phyloP scores from a whole-genome alignment of 306 rosid genomes.

The Amphicarpaea edgeworthii region DNA sequence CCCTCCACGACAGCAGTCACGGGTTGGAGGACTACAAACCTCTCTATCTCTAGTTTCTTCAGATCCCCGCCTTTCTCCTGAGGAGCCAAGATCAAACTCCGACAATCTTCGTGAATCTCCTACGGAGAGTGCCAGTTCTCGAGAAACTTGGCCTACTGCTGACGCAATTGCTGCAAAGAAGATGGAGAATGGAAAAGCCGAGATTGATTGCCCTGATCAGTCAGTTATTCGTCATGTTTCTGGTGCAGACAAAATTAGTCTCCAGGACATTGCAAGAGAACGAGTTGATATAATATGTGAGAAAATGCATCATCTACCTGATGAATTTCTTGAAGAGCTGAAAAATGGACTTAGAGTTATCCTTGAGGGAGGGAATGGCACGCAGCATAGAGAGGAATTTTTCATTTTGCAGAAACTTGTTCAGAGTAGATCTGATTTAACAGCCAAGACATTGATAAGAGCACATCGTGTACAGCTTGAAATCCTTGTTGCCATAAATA shows the following conservation, averaged over 20 bases:
- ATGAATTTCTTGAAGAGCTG: conserved; percentile 80
- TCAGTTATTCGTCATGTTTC: conserved; percentile 87
- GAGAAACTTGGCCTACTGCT: conserved; percentile 85
- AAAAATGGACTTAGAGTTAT: conserved; percentile 78
- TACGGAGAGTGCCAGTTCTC: conserved; percentile 94
- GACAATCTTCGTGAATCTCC: conserved; percentile 86
- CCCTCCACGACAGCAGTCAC: conserved; percentile 88
- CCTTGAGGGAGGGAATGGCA: conserved; percentile 90
- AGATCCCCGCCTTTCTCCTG: conserved; percentile 79
- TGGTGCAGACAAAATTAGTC: conserved; percentile 79
- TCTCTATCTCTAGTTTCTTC: conserved; percentile 84
- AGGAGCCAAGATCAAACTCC: conserved; percentile 85
- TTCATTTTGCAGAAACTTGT: conserved; percentile 84
- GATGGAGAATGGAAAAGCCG: conserved; percentile 86
- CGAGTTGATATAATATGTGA: conserved; percentile 82
- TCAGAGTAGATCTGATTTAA: conserved; percentile 85
- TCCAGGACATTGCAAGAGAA: conserved; percentile 91
- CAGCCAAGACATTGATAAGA: conserved; percentile 81
- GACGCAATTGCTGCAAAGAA: conserved; percentile 77
- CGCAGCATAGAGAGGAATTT: conserved; percentile 89
- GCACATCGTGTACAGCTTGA: conserved; percentile 96
- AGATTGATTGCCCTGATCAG: conserved; percentile 72
- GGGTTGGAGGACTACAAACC: conserved; percentile 80
- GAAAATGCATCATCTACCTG: conserved; percentile 86
- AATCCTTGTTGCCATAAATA: conserved; percentile 89